Conservation (phyloP, 2,329 filamentous ascomycete genomes). For the Arthrobotrys iridis region DNA sequence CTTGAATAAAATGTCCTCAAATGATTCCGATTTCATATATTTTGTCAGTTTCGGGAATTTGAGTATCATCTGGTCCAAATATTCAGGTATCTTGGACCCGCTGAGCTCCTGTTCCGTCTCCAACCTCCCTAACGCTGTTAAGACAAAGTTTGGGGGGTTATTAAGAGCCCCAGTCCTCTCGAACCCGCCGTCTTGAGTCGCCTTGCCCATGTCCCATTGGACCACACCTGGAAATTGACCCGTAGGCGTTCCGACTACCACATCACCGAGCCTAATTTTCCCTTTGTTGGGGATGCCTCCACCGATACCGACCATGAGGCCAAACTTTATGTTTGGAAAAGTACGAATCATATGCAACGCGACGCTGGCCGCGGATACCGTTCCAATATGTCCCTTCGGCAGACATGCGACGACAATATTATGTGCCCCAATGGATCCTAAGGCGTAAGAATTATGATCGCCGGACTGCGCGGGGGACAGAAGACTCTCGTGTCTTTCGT, state of each 20-base stretch:
- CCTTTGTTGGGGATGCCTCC: slow-evolving; percentile 56
- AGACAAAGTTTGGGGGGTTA: neutral
- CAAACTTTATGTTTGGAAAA: slow-evolving; percentile 61
- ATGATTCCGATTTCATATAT: neutral
- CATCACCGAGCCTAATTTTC: slow-evolving; percentile 44
- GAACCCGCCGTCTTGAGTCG: neutral
- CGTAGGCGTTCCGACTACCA: neutral
- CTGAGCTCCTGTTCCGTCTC: slow-evolving; percentile 4
- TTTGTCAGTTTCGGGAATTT: slow-evolving; percentile 5
- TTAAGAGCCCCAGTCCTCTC: neutral
- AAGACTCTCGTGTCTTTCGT: slow-evolving; percentile 3
- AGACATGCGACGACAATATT: neutral
- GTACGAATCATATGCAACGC: slow-evolving; percentile 59
- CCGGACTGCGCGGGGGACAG: too few relatives aligned
- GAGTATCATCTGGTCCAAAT: slow-evolving; percentile 2
- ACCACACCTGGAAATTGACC: neutral
- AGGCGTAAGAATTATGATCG: neutral
- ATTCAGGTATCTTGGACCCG: neutral
- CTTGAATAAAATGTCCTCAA: neutral
- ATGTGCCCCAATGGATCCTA: neutral
- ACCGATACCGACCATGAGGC: slow-evolving; percentile 64
- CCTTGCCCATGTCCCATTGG: slow-evolving; percentile 12
- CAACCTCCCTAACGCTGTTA: neutral
- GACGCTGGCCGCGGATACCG: neutral
- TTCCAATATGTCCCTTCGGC: neutral